Conservation (phyloP, 2,329 filamentous ascomycete genomes). For the Microsporum canis region DNA sequence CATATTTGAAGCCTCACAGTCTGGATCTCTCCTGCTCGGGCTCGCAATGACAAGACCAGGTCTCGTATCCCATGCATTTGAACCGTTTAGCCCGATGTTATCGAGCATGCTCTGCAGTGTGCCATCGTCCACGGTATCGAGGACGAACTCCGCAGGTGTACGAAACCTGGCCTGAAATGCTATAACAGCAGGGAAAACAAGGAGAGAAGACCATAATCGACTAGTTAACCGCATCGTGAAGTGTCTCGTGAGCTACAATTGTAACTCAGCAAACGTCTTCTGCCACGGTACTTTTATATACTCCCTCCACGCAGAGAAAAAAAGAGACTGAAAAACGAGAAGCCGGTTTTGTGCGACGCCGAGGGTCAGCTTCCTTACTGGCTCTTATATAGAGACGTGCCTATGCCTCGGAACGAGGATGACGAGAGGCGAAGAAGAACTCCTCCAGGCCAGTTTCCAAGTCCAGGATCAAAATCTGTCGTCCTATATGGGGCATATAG, state of each 20-base stretch:
- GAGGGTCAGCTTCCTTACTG: background rate
- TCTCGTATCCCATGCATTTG: slow-evolving; percentile 38
- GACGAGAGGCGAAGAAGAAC: background rate
- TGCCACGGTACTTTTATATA: too few relatives aligned
- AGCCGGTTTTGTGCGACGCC: background rate
- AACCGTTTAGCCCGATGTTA: slow-evolving; percentile 46
- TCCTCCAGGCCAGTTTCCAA: background rate
- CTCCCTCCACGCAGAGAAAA: background rate
- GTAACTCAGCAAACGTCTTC: too few relatives aligned
- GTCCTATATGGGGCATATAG: background rate
- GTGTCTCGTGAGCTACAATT: background rate
- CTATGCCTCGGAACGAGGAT: background rate
- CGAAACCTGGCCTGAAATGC: background rate
- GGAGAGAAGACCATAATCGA: slow-evolving; percentile 3
- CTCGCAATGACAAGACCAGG: slow-evolving; percentile 47
- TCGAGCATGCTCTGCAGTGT: slow-evolving; percentile 45
- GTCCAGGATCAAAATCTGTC: background rate
- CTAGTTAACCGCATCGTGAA: slow-evolving; percentile 1
- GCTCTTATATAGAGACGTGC: too few relatives aligned
- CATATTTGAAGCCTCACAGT: slow-evolving; percentile 35
- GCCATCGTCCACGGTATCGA: slow-evolving; percentile 37
- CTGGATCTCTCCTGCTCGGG: slow-evolving; percentile 43
- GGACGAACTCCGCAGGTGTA: slow-evolving; percentile 10
- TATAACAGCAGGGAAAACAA: background rate
- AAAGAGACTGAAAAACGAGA: background rate